Base-by-base conservation (phyloP, 1,139 yeast genomes). In the Kazachstania sp. region DNA sequence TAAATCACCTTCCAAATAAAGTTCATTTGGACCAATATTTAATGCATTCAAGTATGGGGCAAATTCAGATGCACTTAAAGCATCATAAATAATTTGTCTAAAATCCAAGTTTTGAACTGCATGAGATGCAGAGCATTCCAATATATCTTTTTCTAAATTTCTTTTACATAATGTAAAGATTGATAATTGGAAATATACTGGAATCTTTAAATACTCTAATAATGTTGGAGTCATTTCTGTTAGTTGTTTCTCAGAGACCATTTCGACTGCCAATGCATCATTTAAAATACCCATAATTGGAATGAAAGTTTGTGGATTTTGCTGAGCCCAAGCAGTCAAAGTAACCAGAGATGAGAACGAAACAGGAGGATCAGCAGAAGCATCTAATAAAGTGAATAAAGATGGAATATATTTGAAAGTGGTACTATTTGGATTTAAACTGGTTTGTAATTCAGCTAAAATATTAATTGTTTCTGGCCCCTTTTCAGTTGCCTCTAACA, bases 131-230 rank as follows among this genome's bases (percentile, higher is more conserved):
- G 56, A 54, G 48, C 68, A 64, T 4, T 50, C 32, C 26, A 54
- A 47, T 12, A 59, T 54, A 3, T 51, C 51, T 38, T 60, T 60
- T 37, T 56, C 42, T 26, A 51, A 41, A 44, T 55, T 43, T 31
- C 58, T 56, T 36, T 56, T 55, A 49, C 67, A 64, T 18, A 63
- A 46, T 3, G 65, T 56, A 49, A 61, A 61, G 39, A 64, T 58
- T 29, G 65, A 56, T 37, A 64, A 44, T 39, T 60, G 56, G 54
- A 50, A 64, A 32, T 51, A 51, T 23, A 59, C 53, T 44, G 64
- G 61, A 29, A 64, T 53, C 26, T 52, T 43, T 47, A 62, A 54
- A 44, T 57, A 58, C 35, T 52, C 48, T 39, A 64, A 45, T 37
- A 64, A 48, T 5, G 36, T 41, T 37, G 67, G 67, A 37, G 59